phyloP scores from a whole-genome alignment of 352 stramenopile genomes.

The Globisporangium paddicum region DNA sequence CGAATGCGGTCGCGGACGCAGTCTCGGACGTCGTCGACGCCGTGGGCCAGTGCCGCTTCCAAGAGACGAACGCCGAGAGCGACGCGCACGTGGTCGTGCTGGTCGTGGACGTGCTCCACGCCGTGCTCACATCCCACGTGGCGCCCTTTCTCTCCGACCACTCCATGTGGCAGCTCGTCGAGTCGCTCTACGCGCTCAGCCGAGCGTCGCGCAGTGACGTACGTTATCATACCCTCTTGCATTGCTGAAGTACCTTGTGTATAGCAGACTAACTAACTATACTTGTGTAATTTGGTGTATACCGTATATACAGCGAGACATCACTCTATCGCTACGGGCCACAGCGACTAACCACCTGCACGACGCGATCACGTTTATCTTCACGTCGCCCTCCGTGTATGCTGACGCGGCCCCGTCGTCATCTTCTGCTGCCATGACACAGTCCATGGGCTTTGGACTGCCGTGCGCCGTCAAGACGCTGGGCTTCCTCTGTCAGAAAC shows the following conservation, averaged over 20 bases:
- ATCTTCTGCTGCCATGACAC: neutral
- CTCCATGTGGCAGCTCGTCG: conserved; percentile 93
- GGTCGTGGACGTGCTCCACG: conserved; percentile 92
- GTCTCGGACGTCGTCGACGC: conserved; percentile 88
- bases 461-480: conserved; percentile 77
- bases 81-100: conserved; percentile 91
- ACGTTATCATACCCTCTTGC: conserved; percentile 15
- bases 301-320: conserved; percentile 34
- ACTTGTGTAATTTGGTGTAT: neutral
- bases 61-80: conserved; percentile 88
- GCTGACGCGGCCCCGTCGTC: conserved; percentile 18
- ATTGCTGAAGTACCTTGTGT: too few relatives aligned
- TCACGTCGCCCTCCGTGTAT: conserved; percentile 49
- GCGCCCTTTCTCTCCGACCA: conserved; percentile 84
- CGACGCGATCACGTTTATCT: conserved; percentile 61
- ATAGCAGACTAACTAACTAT: neutral
- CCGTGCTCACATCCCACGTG: conserved; percentile 88
- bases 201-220: conserved; percentile 57
- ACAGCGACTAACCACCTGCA: conserved; percentile 62
- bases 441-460: conserved; percentile 43
- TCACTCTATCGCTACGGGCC: conserved; percentile 54
- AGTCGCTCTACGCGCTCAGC: conserved; percentile 94
- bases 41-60: conserved; percentile 93
- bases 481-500: conserved; percentile 79
- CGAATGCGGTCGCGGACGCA: conserved; percentile 35